These are phyloP conservation scores for Coniferiporia sulphurascens DNA, from an alignment of 1,284 basidiomycete genomes.

Conservation along the genomic window DNA sequence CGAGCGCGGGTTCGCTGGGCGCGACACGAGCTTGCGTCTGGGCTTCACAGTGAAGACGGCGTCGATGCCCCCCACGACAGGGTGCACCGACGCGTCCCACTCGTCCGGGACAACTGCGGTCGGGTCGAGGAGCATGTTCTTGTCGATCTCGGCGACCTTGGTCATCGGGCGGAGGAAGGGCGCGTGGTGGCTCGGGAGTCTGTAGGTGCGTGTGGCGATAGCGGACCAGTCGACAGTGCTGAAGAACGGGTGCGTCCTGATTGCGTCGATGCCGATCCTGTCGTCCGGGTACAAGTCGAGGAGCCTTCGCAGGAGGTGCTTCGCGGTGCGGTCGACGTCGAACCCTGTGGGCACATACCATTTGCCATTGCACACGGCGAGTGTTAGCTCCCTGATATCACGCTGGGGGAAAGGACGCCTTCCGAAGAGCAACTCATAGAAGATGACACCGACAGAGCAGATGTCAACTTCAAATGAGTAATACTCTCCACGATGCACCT, in stretches of 20 bases:
- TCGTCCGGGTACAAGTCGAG: conserved; percentile 1
- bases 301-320: neutral
- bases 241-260: conserved; percentile 2
- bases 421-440: conserved; percentile 57
- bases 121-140: neutral
- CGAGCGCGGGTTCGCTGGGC: neutral
- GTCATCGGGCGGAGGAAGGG: neutral
- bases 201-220: neutral
- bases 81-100: neutral
- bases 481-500: conserved; percentile 38
- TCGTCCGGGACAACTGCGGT: neutral
- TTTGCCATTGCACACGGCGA: too few species aligned
- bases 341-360: too few species aligned
- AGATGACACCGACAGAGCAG: conserved; percentile 58
- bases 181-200: neutral
- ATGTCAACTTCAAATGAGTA: conserved; percentile 55
- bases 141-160: neutral
- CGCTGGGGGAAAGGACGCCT: conserved; percentile 17
- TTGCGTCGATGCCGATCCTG: conserved; percentile 1
- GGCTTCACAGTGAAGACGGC: neutral
- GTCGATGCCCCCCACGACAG: neutral
- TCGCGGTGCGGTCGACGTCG: too few species aligned
- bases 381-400: neutral
- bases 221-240: conserved; percentile 1
- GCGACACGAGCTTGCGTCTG: neutral